These are phyloP conservation scores for Jamesozyma gamospora DNA, from an alignment of 805 yeast species.

Conservation along the genomic window DNA sequence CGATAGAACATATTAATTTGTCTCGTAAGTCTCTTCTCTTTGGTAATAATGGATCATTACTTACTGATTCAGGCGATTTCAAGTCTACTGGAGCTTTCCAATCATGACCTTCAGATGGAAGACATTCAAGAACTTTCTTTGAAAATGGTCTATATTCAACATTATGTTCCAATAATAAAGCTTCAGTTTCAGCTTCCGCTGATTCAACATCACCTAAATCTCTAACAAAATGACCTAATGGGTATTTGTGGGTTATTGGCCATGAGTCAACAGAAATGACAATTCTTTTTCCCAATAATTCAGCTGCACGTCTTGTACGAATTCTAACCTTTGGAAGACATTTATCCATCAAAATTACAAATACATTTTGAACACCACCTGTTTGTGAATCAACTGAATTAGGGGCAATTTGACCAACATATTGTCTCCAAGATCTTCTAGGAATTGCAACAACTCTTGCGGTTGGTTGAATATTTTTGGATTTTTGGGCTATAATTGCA, in stretches of 20 bases:
- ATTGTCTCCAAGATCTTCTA: conserved; percentile 90
- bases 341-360: conserved; percentile 82
- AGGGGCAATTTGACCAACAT: conserved; percentile 87
- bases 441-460: conserved; percentile 82
- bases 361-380: conserved; percentile 65
- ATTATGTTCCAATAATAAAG: conserved; percentile 84
- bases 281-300: conserved; percentile 78
- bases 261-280: conserved; percentile 90
- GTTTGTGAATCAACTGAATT: conserved; percentile 51
- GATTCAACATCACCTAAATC: conserved; percentile 84
- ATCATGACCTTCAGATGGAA: conserved; percentile 86
- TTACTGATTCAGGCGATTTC: conserved; percentile 42
- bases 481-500: conserved; percentile 52
- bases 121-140: conserved; percentile 79
- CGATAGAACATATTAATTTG: conserved; percentile 85
- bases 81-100: conserved; percentile 78
- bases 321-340: conserved; percentile 81
- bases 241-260: conserved; percentile 75
- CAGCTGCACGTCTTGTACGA: conserved; percentile 75
- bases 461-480: conserved; percentile 68
- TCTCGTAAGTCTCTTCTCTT: conserved; percentile 82
- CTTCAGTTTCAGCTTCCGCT: conserved; percentile 93
- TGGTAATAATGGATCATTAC: conserved; percentile 36
- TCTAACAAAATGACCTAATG: conserved; percentile 92
- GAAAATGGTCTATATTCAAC: conserved; percentile 95